A percentile compares a stretch with the other conserved stretches of the same genome.
Evolutionary conservation across 208 protist genomes (phyloP).

Genomic region (Vickermania spadyakhi): DNA sequence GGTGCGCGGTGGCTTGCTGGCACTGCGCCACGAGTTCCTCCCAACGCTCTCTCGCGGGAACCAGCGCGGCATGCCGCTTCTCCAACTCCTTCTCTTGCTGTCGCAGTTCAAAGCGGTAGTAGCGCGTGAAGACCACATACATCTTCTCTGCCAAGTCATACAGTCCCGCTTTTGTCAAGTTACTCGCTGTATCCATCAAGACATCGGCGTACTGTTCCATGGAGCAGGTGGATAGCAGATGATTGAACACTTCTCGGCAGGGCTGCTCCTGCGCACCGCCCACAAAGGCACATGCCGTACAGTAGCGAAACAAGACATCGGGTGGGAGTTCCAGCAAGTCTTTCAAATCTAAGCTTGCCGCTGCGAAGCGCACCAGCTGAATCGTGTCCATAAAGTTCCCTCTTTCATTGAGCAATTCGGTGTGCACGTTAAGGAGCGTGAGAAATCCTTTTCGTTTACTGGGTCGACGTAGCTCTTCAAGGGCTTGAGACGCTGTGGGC

Average conservation of each 20-base stretch:
- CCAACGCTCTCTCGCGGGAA: conserved; percentile 1
- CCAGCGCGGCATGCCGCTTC: conserved; percentile 10
- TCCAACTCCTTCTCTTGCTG: conserved; percentile 6
- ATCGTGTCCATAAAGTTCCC: conserved; percentile 72
- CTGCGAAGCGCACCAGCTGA: conserved; percentile 50
- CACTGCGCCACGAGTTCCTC: not conserved
- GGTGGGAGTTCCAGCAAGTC: conserved; percentile 70
- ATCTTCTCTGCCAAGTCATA: conserved; percentile 42
- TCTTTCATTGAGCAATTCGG: conserved; percentile 80
- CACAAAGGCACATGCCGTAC: conserved; percentile 71
- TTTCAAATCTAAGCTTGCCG: conserved; percentile 44
- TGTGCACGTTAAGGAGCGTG: conserved; percentile 81
- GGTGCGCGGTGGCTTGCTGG: not conserved
- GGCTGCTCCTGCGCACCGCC: conserved; percentile 37
- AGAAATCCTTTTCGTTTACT: conserved; percentile 62
- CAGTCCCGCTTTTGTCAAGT: conserved; percentile 65
- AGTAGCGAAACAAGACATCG: conserved; percentile 72
- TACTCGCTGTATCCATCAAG: conserved; percentile 63
- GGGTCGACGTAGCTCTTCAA: conserved; percentile 6
- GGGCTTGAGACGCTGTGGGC: conserved; percentile 1
- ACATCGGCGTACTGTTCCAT: conserved; percentile 83
- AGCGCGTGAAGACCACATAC: conserved; percentile 55
- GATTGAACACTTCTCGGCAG: conserved; percentile 70
- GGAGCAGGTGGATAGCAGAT: conserved; percentile 64
- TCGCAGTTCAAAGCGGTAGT: conserved; percentile 51